Evolutionary conservation across 192 early-diverging fungal species (phyloP), one percentile per base, ranked within the genome.

Genomic region (Gamsiella multidivaricata): DNA sequence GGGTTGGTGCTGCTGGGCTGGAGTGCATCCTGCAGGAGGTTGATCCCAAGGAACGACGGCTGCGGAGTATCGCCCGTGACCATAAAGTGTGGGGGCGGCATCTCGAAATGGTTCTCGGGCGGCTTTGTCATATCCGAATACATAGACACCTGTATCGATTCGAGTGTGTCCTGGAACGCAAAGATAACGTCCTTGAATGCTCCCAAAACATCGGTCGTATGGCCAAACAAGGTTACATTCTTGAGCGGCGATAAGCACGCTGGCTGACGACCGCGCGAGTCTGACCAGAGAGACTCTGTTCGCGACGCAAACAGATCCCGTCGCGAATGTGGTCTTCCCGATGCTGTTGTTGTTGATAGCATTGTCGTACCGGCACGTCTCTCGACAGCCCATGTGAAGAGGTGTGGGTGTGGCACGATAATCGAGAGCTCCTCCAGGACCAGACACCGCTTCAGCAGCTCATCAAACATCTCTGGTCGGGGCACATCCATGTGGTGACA

Each of bases 361-460:
- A 42, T 33, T 8, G 43, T 34, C 3, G 25, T 9, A 5, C 45
- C 23, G 1, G 3, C 12, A 50, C 60, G 52, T 15, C 59, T 61
- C 18, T 71, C 41, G 2, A 37, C 53, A 23, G 69, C 69, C 69
- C 69, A 71, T 0, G 43, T 18, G 23, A 71, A 71, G 11, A 71
- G 46, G 5, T 54, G 31, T n/a, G 69, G 46, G 31, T 71, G 69
- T 1, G 69, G 69, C n/a, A 71, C 69, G 22, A 71, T 50, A 45
- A 71, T 71, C 11, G 69, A 71, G 17, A 71, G 60, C 43, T 71
- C 69, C 69, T 71, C 69, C 9, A 71, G 52, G 15, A 71, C 59
- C 29, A 33, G 34, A 54, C 69, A 71, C 9, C 60, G 69, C 43
- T 71, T 54, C 43, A 71, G 22, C 5, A 71, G 47, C 5, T 43